Conservation (phyloP, 345 rosid genomes). For the Gossypium mustelinum region DNA sequence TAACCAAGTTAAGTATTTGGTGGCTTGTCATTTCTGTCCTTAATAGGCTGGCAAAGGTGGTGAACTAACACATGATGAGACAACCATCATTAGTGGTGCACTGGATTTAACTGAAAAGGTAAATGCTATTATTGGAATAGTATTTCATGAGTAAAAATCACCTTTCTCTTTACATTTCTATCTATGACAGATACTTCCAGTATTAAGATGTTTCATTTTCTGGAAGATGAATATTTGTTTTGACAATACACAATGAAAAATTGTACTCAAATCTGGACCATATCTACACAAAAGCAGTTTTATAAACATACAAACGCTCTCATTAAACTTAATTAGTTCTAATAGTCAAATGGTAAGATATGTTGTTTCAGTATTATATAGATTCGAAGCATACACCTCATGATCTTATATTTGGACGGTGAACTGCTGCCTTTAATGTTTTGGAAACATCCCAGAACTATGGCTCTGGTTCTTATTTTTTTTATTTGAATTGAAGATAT, state of each 20-base stretch:
- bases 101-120: slow-evolving; percentile 95
- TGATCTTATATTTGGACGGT: not conserved
- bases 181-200: not conserved
- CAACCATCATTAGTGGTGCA: slow-evolving; percentile 94
- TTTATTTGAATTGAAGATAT: not conserved
- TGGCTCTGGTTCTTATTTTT: not conserved
- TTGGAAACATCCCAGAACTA: not conserved
- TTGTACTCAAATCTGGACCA: not conserved
- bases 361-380: not conserved
- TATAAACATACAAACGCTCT: not conserved
- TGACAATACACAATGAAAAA: not conserved
- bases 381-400: not conserved
- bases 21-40: slow-evolving; percentile 26
- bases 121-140: slow-evolving; percentile 13
- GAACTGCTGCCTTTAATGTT: not conserved
- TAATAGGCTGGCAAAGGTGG: slow-evolving; percentile 96
- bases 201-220: not conserved
- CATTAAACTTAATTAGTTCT: not conserved
- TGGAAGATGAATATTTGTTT: not conserved
- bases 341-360: not conserved
- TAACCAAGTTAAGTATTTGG: slow-evolving; percentile 15
- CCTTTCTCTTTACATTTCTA: not conserved
- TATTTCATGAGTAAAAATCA: not conserved
- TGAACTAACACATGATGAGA: slow-evolving; percentile 95
- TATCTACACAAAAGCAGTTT: not conserved